Evolutionary conservation across 1,284 basidiomycete species (phyloP).

Genomic region (Pascua guehoae): DNA sequence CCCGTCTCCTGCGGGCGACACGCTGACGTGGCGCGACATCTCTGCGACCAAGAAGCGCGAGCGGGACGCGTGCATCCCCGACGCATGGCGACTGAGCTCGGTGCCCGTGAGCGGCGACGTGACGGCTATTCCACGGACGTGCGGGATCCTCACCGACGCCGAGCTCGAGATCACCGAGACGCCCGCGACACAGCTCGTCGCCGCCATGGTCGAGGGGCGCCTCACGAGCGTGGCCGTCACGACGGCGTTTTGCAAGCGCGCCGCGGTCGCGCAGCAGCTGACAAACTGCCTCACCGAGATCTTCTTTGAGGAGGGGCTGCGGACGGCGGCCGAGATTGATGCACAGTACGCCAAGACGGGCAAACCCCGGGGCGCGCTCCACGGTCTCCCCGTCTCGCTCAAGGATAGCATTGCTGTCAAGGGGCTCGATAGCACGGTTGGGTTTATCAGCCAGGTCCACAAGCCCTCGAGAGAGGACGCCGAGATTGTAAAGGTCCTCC

Average conservation of each 20-base stretch:
- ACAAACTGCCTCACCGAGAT: constrained; percentile 50
- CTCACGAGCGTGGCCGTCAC: constrained; percentile 25
- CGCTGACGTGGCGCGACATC: constrained; percentile 53
- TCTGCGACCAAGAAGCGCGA: constrained; percentile 54
- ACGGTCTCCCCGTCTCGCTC: constrained; percentile 51
- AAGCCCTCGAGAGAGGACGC: constrained; percentile 13
- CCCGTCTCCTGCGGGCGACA: too few relatives aligned
- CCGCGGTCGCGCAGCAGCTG: constrained; percentile 73
- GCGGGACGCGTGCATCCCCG: constrained; percentile 57
- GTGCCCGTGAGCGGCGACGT: constrained; percentile 49
- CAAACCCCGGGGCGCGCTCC: constrained; percentile 46
- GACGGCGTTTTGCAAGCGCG: constrained; percentile 66
- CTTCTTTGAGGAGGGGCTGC: constrained; percentile 45
- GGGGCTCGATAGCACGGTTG: constrained; percentile 33
- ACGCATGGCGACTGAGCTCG: constrained; percentile 54
- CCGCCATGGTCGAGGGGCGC: constrained; percentile 18
- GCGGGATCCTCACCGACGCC: constrained; percentile 58
- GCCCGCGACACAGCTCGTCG: constrained; percentile 33
- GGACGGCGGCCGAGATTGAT: constrained; percentile 45
- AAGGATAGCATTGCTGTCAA: constrained; percentile 27
- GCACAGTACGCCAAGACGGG: constrained; percentile 41
- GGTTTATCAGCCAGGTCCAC: constrained; percentile 17
- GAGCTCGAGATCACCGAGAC: constrained; percentile 66
- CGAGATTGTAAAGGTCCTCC: constrained; percentile 13
- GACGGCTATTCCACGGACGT: constrained; percentile 57